Evolutionary conservation across 495 filamentous ascomycete species (phyloP).

Genomic region (Podospora anserina): DNA sequence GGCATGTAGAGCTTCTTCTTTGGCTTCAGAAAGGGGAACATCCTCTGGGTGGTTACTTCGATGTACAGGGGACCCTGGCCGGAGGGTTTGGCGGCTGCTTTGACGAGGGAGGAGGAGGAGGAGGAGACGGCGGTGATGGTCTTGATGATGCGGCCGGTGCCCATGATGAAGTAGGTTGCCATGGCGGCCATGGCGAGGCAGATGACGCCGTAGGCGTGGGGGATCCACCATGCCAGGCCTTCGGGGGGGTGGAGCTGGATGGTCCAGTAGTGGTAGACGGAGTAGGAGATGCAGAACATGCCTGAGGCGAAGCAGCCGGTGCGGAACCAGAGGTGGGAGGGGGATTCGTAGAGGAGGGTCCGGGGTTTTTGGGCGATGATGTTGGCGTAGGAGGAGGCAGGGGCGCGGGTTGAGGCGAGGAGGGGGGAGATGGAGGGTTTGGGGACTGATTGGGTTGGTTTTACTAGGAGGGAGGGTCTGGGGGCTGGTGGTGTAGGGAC

Average conservation of each 20-base stretch:
- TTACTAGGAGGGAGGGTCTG: neutral
- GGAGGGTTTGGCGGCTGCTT: neutral
- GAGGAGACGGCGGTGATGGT: conserved; percentile 38
- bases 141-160: conserved; percentile 40
- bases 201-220: conserved; percentile 42
- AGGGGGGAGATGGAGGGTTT: neutral
- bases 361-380: conserved; percentile 43
- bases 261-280: conserved; percentile 52
- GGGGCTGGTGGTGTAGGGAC: conserved; percentile 2
- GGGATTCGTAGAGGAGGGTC: conserved; percentile 58
- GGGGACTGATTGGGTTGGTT: conserved; percentile 2
- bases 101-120: neutral
- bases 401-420: conserved; percentile 8
- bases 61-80: conserved; percentile 29
- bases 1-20: conserved; percentile 36
- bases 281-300: conserved; percentile 56
- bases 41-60: conserved; percentile 37
- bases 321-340: conserved; percentile 58
- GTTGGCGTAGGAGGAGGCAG: conserved; percentile 37
- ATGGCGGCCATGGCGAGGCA: conserved; percentile 44
- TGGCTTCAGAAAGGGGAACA: conserved; percentile 34
- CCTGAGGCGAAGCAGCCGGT: conserved; percentile 54
- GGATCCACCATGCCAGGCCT: conserved; percentile 43
- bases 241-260: conserved; percentile 43
- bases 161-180: conserved; percentile 47